A percentile compares a stretch with the other conserved stretches of the same genome.
Evolutionary conservation across 2,329 filamentous ascomycete genomes (phyloP).

Genomic region (Aspergillus sp.): DNA sequence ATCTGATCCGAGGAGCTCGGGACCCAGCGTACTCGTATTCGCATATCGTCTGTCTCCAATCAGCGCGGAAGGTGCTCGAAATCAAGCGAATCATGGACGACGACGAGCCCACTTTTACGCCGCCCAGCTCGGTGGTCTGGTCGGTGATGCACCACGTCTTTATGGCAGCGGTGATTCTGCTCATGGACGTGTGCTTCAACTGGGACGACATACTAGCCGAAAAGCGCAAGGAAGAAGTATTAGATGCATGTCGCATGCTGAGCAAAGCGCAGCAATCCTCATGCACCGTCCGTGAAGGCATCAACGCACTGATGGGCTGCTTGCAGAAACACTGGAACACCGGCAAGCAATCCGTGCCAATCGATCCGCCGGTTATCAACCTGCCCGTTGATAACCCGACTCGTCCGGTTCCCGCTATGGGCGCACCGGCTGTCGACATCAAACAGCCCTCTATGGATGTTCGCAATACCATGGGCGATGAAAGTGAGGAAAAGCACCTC

Average conservation of each 20-base stretch:
- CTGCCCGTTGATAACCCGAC: neutral
- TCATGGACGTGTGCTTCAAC: slow-evolving; percentile 36
- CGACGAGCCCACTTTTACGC: slow-evolving; percentile 17
- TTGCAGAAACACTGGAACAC: slow-evolving; percentile 25
- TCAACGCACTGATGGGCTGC: slow-evolving; percentile 32
- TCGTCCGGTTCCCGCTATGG: too few relatives aligned
- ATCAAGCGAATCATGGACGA: slow-evolving; percentile 29
- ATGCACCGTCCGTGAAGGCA: slow-evolving; percentile 22
- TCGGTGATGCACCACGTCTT: slow-evolving; percentile 34
- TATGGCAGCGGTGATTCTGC: slow-evolving; percentile 31
- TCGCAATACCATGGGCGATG: neutral
- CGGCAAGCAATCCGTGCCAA: slow-evolving; percentile 4
- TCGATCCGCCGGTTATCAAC: neutral
- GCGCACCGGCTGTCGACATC: neutral
- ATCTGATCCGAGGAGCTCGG: slow-evolving; percentile 30
- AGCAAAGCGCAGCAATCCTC: slow-evolving; percentile 28
- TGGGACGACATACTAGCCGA: slow-evolving; percentile 30
- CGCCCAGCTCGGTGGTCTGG: slow-evolving; percentile 23
- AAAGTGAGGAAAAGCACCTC: slow-evolving; percentile 8
- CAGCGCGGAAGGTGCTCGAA: slow-evolving; percentile 32
- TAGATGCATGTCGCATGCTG: slow-evolving; percentile 31
- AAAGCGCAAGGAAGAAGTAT: slow-evolving; percentile 28
- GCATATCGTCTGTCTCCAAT: slow-evolving; percentile 28
- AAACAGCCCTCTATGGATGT: neutral
- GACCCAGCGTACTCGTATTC: slow-evolving; percentile 32